Conservation (phyloP, 2,329 filamentous ascomycete species). For the Calonectria multiphialidica region DNA sequence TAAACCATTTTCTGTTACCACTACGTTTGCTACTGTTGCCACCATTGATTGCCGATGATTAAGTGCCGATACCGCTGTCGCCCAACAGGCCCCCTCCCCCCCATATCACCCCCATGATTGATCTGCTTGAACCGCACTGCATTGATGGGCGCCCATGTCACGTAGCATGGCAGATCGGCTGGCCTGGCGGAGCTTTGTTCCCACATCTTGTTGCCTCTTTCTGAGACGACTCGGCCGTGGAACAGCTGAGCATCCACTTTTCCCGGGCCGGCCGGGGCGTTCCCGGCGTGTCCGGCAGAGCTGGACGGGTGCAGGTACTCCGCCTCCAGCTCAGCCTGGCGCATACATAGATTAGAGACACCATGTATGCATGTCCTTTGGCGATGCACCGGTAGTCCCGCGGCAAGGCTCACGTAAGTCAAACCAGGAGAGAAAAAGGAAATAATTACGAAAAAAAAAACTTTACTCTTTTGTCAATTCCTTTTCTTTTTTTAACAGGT, state of each 20-base stretch:
- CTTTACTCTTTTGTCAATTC: neutral
- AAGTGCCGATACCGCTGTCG: slow-evolving; percentile 1
- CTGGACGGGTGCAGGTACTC: slow-evolving; percentile 5
- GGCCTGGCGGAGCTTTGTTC: neutral
- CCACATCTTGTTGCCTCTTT: neutral
- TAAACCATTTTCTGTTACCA: slow-evolving; percentile 30
- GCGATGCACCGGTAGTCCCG: neutral
- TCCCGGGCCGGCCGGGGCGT: slow-evolving; percentile 17
- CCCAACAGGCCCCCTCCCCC: neutral
- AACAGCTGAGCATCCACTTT: slow-evolving; percentile 6
- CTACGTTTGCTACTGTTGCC: neutral
- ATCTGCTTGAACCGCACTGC: neutral
- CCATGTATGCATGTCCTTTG: neutral
- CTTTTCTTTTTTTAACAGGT: neutral
- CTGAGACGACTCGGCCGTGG: neutral
- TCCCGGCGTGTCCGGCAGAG: slow-evolving; percentile 14
- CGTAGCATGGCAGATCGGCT: neutral
- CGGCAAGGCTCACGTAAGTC: neutral
- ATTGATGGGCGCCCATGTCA: neutral
- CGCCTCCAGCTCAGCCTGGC: neutral
- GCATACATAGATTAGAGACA: neutral
- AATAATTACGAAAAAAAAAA: neutral
- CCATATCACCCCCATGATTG: neutral
- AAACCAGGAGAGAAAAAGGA: neutral
- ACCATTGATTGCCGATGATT: neutral